A percentile compares a stretch with the other conserved stretches of the same genome.
These are phyloP conservation scores for Talaromyces proteolyticus DNA, from an alignment of 495 filamentous ascomycete species.

Conservation along the genomic window DNA sequence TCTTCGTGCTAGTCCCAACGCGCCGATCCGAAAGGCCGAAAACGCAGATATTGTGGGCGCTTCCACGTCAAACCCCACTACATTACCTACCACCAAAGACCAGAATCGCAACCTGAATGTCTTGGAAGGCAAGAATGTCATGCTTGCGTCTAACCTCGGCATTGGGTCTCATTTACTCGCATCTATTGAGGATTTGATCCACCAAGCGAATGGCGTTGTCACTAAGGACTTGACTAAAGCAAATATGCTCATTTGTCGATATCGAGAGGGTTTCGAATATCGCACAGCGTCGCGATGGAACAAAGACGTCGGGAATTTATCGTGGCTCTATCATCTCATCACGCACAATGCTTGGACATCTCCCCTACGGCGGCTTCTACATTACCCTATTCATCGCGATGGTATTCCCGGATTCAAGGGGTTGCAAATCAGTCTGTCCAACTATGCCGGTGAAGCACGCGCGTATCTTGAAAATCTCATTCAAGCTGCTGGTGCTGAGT, in stretches of 20 bases:
- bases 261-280: constrained; percentile 76
- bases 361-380: constrained; percentile 71
- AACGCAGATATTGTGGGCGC: constrained; percentile 69
- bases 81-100: constrained; percentile 33
- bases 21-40: constrained; percentile 45
- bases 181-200: constrained; percentile 65
- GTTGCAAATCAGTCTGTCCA: constrained; percentile 79
- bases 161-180: constrained; percentile 58
- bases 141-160: constrained; percentile 61
- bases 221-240: constrained; percentile 62
- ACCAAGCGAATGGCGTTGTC: constrained; percentile 60
- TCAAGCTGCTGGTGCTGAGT: constrained; percentile 72
- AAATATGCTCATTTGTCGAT: constrained; percentile 80
- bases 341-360: constrained; percentile 82
- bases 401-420: constrained; percentile 75
- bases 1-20: constrained; percentile 46
- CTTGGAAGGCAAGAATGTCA: constrained; percentile 50
- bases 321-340: constrained; percentile 91
- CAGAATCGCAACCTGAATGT: constrained; percentile 32
- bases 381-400: constrained; percentile 74
- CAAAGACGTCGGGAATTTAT: constrained; percentile 84
- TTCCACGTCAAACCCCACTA: constrained; percentile 56
- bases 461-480: constrained; percentile 92
- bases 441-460: constrained; percentile 91
- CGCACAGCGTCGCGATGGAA: constrained; percentile 62